Percentiles rank a stretch among this genome's conserved stretches.
These are phyloP conservation scores for Phytophthora ramorum DNA, from an alignment of 352 stramenopile genomes.

Conservation along the genomic window DNA sequence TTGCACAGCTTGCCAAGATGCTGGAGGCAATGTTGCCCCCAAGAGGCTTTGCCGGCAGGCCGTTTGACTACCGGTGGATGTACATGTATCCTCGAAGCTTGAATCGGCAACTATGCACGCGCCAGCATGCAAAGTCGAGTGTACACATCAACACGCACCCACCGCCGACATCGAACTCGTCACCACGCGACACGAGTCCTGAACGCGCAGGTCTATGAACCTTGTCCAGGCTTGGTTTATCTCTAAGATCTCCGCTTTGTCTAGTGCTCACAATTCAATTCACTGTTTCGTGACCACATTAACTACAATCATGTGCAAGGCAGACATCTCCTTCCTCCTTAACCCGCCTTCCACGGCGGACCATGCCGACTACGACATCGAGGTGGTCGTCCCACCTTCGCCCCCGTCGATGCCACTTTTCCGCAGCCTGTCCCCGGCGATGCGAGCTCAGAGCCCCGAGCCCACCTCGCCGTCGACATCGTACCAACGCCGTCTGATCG, in stretches of 20 bases:
- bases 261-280: slow-evolving; percentile 32
- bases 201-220: slow-evolving; percentile 21
- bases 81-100: no score
- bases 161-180: slow-evolving; percentile 16
- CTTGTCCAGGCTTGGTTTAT: slow-evolving; percentile 10
- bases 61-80: no score
- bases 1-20: no score
- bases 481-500: slow-evolving; percentile 40
- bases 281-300: slow-evolving; percentile 19
- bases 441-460: slow-evolving; percentile 24
- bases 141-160: slow-evolving; percentile 10
- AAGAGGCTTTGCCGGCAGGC: no score
- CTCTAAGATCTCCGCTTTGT: slow-evolving; percentile 24
- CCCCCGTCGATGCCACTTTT: slow-evolving; percentile 38
- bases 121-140: slow-evolving; percentile 11
- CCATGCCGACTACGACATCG: slow-evolving; percentile 4
- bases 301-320: slow-evolving; percentile 41
- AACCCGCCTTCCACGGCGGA: slow-evolving; percentile 29
- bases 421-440: slow-evolving; percentile 30
- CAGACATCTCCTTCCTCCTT: slow-evolving; percentile 56
- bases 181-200: slow-evolving; percentile 18
- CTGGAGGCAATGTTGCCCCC: no score
- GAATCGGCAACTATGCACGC: slow-evolving; percentile 11
- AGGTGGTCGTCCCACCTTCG: slow-evolving; percentile 8
- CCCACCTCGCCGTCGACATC: slow-evolving; percentile 25